Evolutionary conservation across 345 rosid species (phyloP).

Genomic region (Euphorbia peplus): DNA sequence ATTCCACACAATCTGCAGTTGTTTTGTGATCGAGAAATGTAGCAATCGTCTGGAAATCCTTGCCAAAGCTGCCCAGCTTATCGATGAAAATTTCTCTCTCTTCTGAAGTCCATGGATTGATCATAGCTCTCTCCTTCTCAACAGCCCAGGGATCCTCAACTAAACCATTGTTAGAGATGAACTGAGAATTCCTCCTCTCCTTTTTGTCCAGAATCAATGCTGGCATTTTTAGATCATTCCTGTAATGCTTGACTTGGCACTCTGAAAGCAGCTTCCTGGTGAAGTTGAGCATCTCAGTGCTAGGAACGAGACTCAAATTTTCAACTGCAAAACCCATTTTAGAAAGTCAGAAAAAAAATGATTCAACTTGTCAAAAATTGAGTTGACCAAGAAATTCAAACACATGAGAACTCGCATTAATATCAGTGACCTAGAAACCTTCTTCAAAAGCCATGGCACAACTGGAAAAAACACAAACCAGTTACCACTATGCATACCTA

Average conservation of each 20-base stretch:
- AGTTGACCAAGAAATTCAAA: not conserved
- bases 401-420: not conserved
- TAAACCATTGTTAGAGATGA: slow-evolving; percentile 71
- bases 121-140: slow-evolving; percentile 84
- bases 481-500: not conserved
- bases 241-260: slow-evolving; percentile 43
- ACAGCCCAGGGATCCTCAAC: slow-evolving; percentile 85
- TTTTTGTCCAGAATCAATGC: slow-evolving; percentile 73
- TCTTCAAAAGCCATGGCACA: not conserved
- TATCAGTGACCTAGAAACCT: not conserved
- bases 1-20: slow-evolving; percentile 93
- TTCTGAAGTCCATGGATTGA: slow-evolving; percentile 84
- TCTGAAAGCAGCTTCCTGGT: slow-evolving; percentile 54
- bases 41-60: slow-evolving; percentile 83
- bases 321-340: slow-evolving; percentile 40
- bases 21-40: slow-evolving; percentile 82
- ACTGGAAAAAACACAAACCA: not conserved
- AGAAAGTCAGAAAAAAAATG: not conserved
- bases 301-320: slow-evolving; percentile 50
- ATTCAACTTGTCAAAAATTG: not conserved
- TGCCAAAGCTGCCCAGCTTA: slow-evolving; percentile 70
- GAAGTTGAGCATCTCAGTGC: slow-evolving; percentile 46
- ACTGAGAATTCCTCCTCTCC: slow-evolving; percentile 59
- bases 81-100: slow-evolving; percentile 75
- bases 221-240: slow-evolving; percentile 83